Evolutionary conservation across 306 rosid genomes (phyloP), one percentile per base, ranked within the genome.

Genomic region (Medicago arabica): DNA sequence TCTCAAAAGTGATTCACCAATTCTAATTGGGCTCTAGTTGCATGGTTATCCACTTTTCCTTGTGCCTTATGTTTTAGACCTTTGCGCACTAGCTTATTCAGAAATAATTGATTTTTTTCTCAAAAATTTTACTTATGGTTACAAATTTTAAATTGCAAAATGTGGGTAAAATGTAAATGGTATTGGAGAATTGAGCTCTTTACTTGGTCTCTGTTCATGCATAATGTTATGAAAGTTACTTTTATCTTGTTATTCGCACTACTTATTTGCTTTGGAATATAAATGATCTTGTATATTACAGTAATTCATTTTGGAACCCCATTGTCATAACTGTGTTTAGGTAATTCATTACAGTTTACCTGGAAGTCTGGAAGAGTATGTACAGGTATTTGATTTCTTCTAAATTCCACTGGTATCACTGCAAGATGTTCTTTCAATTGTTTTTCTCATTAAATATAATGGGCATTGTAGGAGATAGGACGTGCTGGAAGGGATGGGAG

Each of bases 401-500:
- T 68, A 28, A 62, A 60, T 40, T 67, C 39, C 31, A 21, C 43
- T 78, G 55, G 61, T 36, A 23, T 71, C 55, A 53, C 21, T 62
- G 21, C 43, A 66, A 58, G 62, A 70, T 71, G 51, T 43, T 71
- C 74, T 58, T 75, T 85, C 62, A 3, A 71, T 55, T 71, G 53
- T 43, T 80, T 69, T 74, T 1, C 51, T 74, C 66, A 63, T 69
- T 67, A 38, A 57, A 57, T 64, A 66, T 54, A 78, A 76, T 81
- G 40, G 39, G 49, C 40, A 46, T 58, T 49, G 83, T 81, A 94
- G 97, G 98, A 94, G 75, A 92, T 90, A 47, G 98, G 96, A 51
- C 95, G 98, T 71, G 96, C 98, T 67, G 93, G 97, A 61, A 87
- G 96, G 81, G 97, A 94, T 86, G 98, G 96, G 76, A 87, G 96